Conservation (phyloP, 1,284 basidiomycete genomes). For the Calocybe gambosa region DNA sequence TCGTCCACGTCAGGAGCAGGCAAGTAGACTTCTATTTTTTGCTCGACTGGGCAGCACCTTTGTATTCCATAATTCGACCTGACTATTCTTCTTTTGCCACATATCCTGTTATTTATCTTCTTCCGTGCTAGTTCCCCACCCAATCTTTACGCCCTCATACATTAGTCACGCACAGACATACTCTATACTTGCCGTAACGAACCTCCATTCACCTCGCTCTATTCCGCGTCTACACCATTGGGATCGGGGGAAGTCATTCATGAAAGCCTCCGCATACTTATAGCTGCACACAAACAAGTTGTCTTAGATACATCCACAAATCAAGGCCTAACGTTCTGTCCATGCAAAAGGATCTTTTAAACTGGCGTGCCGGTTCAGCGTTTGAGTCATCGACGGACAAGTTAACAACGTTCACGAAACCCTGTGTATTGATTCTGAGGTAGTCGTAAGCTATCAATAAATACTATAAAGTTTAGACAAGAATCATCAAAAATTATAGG, state of each 20-base stretch:
- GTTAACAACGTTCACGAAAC: too few relatives aligned
- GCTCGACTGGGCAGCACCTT: neutral
- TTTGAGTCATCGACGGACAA: too few relatives aligned
- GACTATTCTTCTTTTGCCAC: neutral
- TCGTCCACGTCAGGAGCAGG: neutral
- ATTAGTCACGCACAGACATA: neutral
- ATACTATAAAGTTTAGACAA: conserved; percentile 1
- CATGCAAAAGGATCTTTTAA: too few relatives aligned
- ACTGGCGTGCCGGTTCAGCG: too few relatives aligned
- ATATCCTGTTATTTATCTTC: neutral
- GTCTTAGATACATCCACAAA: neutral
- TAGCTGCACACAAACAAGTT: neutral
- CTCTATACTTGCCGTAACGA: neutral
- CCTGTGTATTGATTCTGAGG: neutral
- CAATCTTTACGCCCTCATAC: neutral
- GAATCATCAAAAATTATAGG: neutral
- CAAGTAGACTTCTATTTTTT: neutral
- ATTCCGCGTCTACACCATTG: neutral
- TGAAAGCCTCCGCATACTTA: neutral
- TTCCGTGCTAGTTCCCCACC: neutral
- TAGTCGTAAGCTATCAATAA: conserved; percentile 4
- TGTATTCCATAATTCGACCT: neutral
- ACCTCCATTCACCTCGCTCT: neutral
- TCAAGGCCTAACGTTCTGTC: neutral
- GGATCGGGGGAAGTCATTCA: neutral